A percentile compares a stretch with the other conserved stretches of the same genome.
Evolutionary conservation across 345 rosid genomes (phyloP).

Genomic region (Noccaea caerulescens): DNA sequence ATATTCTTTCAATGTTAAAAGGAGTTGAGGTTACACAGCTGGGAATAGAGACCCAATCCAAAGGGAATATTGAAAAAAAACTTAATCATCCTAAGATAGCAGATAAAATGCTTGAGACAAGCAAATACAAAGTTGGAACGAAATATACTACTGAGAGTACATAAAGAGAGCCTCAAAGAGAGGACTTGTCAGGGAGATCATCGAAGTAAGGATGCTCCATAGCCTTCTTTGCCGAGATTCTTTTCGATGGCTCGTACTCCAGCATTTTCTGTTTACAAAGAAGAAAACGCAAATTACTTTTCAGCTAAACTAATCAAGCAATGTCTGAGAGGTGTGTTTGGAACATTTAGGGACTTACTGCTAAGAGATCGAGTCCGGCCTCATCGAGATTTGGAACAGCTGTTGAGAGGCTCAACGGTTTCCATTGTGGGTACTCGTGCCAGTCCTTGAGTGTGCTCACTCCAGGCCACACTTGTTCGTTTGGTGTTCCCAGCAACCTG

Average conservation of each 20-base stretch:
- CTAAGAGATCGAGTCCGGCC: conserved; percentile 75
- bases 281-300: neutral
- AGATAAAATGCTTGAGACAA: conserved; percentile 61
- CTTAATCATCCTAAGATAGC: conserved; percentile 32
- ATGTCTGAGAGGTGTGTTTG: conserved; percentile 4
- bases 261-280: conserved; percentile 75
- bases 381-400: conserved; percentile 73
- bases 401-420: conserved; percentile 63
- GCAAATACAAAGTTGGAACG: conserved; percentile 43
- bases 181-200: conserved; percentile 62
- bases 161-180: conserved; percentile 50
- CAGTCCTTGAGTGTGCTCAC: conserved; percentile 87
- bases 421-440: conserved; percentile 99
- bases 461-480: conserved; percentile 93
- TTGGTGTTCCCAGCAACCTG: conserved; percentile 94
- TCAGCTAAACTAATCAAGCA: neutral
- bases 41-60: conserved; percentile 21
- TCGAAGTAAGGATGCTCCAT: conserved; percentile 93
- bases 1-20: conserved; percentile 35
- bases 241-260: conserved; percentile 77
- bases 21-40: conserved; percentile 24
- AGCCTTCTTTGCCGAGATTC: conserved; percentile 92
- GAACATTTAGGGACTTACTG: conserved; percentile 52
- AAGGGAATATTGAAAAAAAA: neutral
- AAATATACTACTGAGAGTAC: conserved; percentile 8